Conservation (phyloP, 108 stramenopile genomes). For the Fistulifera pelliculosa region DNA sequence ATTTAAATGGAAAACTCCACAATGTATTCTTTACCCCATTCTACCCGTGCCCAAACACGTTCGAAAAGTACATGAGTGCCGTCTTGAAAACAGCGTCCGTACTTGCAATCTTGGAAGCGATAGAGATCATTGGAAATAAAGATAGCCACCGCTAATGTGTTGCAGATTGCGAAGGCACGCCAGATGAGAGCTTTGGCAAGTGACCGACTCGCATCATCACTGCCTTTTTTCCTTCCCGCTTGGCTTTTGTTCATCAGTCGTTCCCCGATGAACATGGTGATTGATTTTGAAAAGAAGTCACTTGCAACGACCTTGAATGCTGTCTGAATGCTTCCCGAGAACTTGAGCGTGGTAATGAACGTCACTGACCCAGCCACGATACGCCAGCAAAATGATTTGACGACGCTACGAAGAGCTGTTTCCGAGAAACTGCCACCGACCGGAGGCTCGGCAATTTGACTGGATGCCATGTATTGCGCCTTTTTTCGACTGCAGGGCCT, state of each 20-base stretch:
- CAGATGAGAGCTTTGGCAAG: slow-evolving; percentile 89
- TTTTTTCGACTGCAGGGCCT: slow-evolving; percentile 45
- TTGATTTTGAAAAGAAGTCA: slow-evolving; percentile 90
- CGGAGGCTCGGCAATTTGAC: slow-evolving; percentile 19
- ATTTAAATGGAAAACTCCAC: slow-evolving; percentile 54
- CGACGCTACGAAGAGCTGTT: slow-evolving; percentile 60
- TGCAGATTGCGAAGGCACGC: slow-evolving; percentile 89
- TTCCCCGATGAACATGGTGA: slow-evolving; percentile 94
- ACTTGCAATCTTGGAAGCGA: slow-evolving; percentile 89
- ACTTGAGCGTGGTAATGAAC: slow-evolving; percentile 64
- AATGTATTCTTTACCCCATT: slow-evolving; percentile 86
- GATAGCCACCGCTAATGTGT: slow-evolving; percentile 83
- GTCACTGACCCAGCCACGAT: slow-evolving; percentile 81
- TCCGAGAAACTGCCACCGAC: slow-evolving; percentile 55
- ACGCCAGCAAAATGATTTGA: slow-evolving; percentile 83
- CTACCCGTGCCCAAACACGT: slow-evolving; percentile 78
- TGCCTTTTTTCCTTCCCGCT: slow-evolving; percentile 64
- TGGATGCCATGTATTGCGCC: slow-evolving; percentile 54
- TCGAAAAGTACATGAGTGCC: slow-evolving; percentile 85
- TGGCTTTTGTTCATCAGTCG: slow-evolving; percentile 89
- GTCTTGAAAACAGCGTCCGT: slow-evolving; percentile 93
- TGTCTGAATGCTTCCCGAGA: slow-evolving; percentile 58
- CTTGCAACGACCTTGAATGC: slow-evolving; percentile 89
- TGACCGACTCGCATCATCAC: slow-evolving; percentile 71
- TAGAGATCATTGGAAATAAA: slow-evolving; percentile 74